A percentile compares a stretch with the other conserved stretches of the same genome.
Evolutionary conservation across 2,329 filamentous ascomycete species (phyloP).

Genomic region (Colletotrichum horii): DNA sequence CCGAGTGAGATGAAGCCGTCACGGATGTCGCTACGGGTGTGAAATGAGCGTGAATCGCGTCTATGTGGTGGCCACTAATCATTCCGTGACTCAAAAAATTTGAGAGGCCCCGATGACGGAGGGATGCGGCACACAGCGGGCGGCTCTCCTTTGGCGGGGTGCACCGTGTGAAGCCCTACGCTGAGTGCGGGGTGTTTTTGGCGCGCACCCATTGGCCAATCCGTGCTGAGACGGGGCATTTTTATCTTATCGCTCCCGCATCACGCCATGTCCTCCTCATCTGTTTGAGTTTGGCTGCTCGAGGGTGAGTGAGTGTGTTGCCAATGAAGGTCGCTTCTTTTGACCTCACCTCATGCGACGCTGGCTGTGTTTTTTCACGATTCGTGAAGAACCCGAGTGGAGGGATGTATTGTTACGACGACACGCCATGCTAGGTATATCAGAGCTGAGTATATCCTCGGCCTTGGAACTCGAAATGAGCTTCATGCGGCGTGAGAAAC

Average conservation of each 20-base stretch:
- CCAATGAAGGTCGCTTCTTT: constrained; percentile 2
- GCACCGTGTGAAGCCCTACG: constrained; percentile 4
- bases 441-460: background rate
- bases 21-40: background rate
- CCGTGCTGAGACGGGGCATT: background rate
- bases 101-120: constrained; percentile 11
- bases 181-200: background rate
- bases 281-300: background rate
- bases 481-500: background rate
- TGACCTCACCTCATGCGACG: constrained; percentile 1
- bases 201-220: background rate
- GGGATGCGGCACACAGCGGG: background rate
- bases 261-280: background rate
- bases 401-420: background rate
- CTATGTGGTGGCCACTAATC: background rate
- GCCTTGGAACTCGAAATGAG: background rate
- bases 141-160: background rate
- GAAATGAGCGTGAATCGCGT: background rate
- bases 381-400: background rate
- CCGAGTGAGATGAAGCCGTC: background rate
- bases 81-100: constrained; percentile 16
- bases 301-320: background rate
- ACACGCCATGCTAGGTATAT: background rate
- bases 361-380: background rate
- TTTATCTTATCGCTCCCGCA: constrained; percentile 2